These are phyloP conservation scores for Begonia loranthoides DNA, from an alignment of 306 rosid species.

Conservation along the genomic window DNA sequence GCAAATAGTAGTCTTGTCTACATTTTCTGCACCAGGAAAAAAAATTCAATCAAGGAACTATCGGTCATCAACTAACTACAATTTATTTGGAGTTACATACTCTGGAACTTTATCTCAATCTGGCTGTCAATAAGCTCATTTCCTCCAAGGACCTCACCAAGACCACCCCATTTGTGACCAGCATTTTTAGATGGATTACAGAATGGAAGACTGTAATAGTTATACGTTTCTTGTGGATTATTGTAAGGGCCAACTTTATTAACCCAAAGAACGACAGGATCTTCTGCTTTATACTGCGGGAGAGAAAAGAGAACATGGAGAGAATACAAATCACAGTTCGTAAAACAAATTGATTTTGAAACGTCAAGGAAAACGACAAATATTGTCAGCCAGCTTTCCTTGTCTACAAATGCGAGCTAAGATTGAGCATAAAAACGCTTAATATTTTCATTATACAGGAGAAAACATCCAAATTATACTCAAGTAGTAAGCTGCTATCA, in stretches of 20 bases:
- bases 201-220: conserved; percentile 88
- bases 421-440: too few relatives aligned
- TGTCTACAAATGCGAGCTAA: neutral
- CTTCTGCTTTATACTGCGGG: conserved; percentile 62
- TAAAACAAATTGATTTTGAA: neutral
- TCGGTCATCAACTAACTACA: conserved; percentile 4
- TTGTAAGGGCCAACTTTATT: conserved; percentile 98
- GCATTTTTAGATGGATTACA: conserved; percentile 48
- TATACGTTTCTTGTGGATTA: conserved; percentile 98
- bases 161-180: conserved; percentile 99
- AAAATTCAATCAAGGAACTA: neutral
- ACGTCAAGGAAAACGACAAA: neutral
- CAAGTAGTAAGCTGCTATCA: neutral
- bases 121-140: conserved; percentile 91
- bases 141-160: conserved; percentile 97
- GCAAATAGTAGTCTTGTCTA: conserved; percentile 60
- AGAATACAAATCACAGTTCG: neutral
- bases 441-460: neutral
- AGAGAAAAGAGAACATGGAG: conserved; percentile 7
- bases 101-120: conserved; percentile 58
- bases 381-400: neutral
- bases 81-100: conserved; percentile 28
- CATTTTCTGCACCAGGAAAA: conserved; percentile 44
- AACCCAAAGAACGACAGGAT: conserved; percentile 79
- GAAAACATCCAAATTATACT: neutral